Conservation (phyloP, 257 asterid species). For the Solanum microdontum region DNA sequence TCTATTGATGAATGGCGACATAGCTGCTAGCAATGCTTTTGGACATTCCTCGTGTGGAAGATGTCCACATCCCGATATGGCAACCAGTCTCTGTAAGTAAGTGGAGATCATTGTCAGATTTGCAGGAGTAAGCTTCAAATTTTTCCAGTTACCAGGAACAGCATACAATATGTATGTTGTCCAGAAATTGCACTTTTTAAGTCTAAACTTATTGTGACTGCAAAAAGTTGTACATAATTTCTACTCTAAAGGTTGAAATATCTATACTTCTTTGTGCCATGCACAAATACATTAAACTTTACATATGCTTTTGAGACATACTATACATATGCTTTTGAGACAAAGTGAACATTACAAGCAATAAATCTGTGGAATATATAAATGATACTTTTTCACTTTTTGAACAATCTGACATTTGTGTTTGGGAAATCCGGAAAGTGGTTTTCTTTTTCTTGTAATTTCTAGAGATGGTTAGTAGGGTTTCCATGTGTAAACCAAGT, state of each 20-base stretch:
- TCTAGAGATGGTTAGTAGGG: background rate
- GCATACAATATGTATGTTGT: background rate
- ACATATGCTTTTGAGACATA: background rate
- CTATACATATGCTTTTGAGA: background rate
- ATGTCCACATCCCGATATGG: constrained; percentile 95
- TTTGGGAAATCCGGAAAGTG: background rate
- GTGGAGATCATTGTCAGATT: background rate
- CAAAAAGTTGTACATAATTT: background rate
- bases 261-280: background rate
- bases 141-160: background rate
- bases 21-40: constrained; percentile 82
- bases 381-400: background rate
- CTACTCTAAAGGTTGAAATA: background rate
- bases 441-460: background rate
- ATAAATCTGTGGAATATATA: background rate
- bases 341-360: background rate
- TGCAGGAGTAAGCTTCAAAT: background rate
- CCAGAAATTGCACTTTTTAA: background rate
- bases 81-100: constrained; percentile 68
- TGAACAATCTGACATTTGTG: background rate
- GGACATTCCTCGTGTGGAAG: constrained; percentile 99
- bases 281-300: background rate
- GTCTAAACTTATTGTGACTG: background rate
- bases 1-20: constrained; percentile 67
- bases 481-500: background rate